These are phyloP conservation scores for Colletotrichum orbiculare DNA, from an alignment of 2,329 filamentous ascomycete species.

Conservation along the genomic window DNA sequence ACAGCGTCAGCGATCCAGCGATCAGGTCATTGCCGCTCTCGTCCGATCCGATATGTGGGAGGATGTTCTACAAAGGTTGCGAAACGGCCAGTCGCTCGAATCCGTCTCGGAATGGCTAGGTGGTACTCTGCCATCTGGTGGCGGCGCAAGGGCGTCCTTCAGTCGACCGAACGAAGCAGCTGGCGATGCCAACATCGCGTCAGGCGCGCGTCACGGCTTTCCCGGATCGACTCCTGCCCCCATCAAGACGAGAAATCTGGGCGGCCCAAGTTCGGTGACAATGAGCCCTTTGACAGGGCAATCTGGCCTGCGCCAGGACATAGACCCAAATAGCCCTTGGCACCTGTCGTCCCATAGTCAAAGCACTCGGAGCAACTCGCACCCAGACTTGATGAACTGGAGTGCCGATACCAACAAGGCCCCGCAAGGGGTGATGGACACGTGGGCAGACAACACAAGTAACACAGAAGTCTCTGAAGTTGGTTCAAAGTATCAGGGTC, in stretches of 20 bases:
- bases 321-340: slow-evolving; percentile 61
- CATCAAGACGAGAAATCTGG: slow-evolving; percentile 30
- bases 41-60: slow-evolving; percentile 62
- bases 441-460: slow-evolving; percentile 59
- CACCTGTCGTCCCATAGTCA: slow-evolving; percentile 59
- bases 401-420: slow-evolving; percentile 51
- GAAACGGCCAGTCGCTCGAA: slow-evolving; percentile 65
- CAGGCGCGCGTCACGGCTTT: slow-evolving; percentile 40
- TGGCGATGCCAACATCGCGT: slow-evolving; percentile 37
- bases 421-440: slow-evolving; percentile 58
- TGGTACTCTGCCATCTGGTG: slow-evolving; percentile 44
- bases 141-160: slow-evolving; percentile 45
- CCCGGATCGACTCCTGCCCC: slow-evolving; percentile 40
- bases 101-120: slow-evolving; percentile 66
- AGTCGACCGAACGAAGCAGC: slow-evolving; percentile 41
- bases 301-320: slow-evolving; percentile 49
- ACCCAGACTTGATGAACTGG: slow-evolving; percentile 60
- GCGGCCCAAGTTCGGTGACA: slow-evolving; percentile 26
- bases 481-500: slow-evolving; percentile 43
- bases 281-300: slow-evolving; percentile 47
- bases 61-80: slow-evolving; percentile 64
- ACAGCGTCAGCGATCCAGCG: slow-evolving; percentile 63
- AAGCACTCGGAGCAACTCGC: slow-evolving; percentile 58
- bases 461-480: slow-evolving; percentile 42
- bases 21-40: slow-evolving; percentile 67